phyloP scores from a whole-genome alignment of 2,329 filamentous ascomycete genomes.

The Paraphoma sp. region DNA sequence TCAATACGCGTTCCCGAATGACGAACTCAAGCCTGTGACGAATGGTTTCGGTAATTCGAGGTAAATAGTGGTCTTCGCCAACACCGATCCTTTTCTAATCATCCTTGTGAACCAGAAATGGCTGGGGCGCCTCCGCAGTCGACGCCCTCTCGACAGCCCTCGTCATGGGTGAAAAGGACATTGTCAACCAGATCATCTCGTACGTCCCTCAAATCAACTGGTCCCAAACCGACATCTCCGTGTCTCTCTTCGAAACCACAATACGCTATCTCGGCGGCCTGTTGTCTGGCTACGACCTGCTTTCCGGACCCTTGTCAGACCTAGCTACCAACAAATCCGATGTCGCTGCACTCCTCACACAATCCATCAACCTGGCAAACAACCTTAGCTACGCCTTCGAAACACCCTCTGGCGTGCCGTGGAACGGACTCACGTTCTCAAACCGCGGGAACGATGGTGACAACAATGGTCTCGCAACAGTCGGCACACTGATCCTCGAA shows the following conservation, averaged over 20 bases:
- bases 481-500: slow-evolving; percentile 81
- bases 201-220: slow-evolving; percentile 77
- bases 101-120: slow-evolving; percentile 63
- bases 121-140: slow-evolving; percentile 83
- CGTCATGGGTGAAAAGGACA: slow-evolving; percentile 72
- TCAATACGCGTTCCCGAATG: slow-evolving; percentile 76
- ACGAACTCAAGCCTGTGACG: slow-evolving; percentile 73
- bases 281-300: slow-evolving; percentile 76
- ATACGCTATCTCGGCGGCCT: slow-evolving; percentile 87
- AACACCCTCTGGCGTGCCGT: slow-evolving; percentile 76
- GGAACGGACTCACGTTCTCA: slow-evolving; percentile 70
- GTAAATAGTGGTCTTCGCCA: slow-evolving; percentile 52
- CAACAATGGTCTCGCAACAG: slow-evolving; percentile 75
- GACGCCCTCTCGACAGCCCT: slow-evolving; percentile 82
- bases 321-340: slow-evolving; percentile 56
- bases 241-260: slow-evolving; percentile 88
- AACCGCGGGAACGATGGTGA: slow-evolving; percentile 57
- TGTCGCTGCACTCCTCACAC: slow-evolving; percentile 67
- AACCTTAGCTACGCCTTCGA: slow-evolving; percentile 79
- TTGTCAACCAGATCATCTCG: slow-evolving; percentile 74
- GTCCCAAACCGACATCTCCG: slow-evolving; percentile 59
- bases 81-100: no score
- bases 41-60: slow-evolving; percentile 72
- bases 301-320: slow-evolving; percentile 69
- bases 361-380: slow-evolving; percentile 74